These are phyloP conservation scores for Rhodotorula kratochvilovae DNA, from an alignment of 768 basidiomycete genomes.

Conservation along the genomic window DNA sequence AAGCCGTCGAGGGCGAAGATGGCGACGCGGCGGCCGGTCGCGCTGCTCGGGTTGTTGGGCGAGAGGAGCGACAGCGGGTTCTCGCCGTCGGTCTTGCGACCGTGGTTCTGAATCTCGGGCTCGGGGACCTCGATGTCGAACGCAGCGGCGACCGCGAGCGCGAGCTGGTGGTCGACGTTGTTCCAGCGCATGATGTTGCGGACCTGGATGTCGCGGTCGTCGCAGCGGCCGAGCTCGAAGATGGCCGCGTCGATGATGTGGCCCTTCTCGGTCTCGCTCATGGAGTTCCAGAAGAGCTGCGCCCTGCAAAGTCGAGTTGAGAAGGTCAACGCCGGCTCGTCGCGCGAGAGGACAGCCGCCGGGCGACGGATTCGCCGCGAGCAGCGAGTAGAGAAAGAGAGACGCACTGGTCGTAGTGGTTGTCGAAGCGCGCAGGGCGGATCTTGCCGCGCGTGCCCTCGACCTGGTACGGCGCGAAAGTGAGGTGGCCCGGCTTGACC, in stretches of 20 bases:
- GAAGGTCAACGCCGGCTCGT: too few species aligned
- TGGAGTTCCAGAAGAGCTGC: slow-evolving; percentile 71
- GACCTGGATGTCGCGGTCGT: slow-evolving; percentile 67
- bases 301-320: slow-evolving; percentile 53
- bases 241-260: slow-evolving; percentile 67
- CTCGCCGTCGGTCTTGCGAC: slow-evolving; percentile 54
- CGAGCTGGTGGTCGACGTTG: slow-evolving; percentile 69
- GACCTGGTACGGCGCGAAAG: slow-evolving; percentile 40
- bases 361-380: not conserved
- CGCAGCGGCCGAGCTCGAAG: slow-evolving; percentile 76
- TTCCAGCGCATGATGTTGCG: slow-evolving; percentile 65
- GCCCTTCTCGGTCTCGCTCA: slow-evolving; percentile 62
- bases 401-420: slow-evolving; percentile 18
- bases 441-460: slow-evolving; percentile 56
- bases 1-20: slow-evolving; percentile 74
- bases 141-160: slow-evolving; percentile 61
- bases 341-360: slow-evolving; percentile 45
- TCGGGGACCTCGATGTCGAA: slow-evolving; percentile 62
- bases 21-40: slow-evolving; percentile 62
- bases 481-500: slow-evolving; percentile 15
- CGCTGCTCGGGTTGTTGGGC: slow-evolving; percentile 30
- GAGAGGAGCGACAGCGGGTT: slow-evolving; percentile 36
- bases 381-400: not conserved
- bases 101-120: slow-evolving; percentile 58
- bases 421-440: slow-evolving; percentile 37